Evolutionary conservation across 495 filamentous ascomycete genomes (phyloP), one percentile per base, ranked within the genome.

Genomic region (Jackrogersella minutella): DNA sequence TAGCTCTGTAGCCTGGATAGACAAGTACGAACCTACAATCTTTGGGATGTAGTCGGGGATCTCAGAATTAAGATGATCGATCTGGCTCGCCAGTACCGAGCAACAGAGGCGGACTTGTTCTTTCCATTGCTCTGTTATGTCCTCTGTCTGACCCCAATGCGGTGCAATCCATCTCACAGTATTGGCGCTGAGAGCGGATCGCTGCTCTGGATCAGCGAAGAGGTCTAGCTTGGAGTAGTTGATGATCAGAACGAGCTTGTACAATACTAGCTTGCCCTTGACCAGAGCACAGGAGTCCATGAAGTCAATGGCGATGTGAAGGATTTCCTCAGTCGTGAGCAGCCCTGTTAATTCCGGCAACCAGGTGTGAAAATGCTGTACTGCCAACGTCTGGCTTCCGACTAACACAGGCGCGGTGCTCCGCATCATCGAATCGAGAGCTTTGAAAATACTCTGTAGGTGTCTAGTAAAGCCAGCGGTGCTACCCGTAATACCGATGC

Each of bases 301-400:
- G 71, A 98, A 97, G 74, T 92, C 91, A 52, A 93, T 90, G 21
- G 94, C 93, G 49, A 98, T 88, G 70, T 96, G 88, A 53, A 97
- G 78, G 59, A 97, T 95, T 74, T 99, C 93, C 58, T 91, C 90
- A 0, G 88, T 86, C 11, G 81, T 86, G 69, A 99, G 84, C 31
- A 93, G 81, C 11, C 87, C 86, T 3, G 86, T 85, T 5, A 98
- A 85, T 65, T 97, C 93, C 0, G 95, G 96, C 9, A 99, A 80
- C 95, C 95, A 98, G 1, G 91, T 88, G 73, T 98, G 95, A 75
- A 98, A 97, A 77, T 98, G 91, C 74, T 99, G 95, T 14, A 98
- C 93, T 4, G 96, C 90, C 30, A 99, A 78, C 1, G 95, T 98
- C 74, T 98, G 96, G 59, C 91, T 97, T 24, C 95, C 95, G 30